phyloP scores from a whole-genome alignment of 2,329 filamentous ascomycete genomes.

The Sporothrix brunneoviolacea region DNA sequence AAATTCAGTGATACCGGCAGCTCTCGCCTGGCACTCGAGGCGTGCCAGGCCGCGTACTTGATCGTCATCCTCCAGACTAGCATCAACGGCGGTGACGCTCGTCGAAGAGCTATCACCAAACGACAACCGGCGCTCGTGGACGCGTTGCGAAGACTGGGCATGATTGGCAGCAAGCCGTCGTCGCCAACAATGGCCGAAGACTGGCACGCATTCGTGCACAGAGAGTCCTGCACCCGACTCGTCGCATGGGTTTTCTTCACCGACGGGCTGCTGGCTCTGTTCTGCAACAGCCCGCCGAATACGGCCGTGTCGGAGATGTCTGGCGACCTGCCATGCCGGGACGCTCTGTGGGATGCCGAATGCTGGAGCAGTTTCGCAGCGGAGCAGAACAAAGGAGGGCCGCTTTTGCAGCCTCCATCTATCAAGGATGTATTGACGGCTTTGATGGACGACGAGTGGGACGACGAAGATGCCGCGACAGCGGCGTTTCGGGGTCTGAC shows the following conservation, averaged over 20 bases:
- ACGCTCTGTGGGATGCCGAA: not conserved
- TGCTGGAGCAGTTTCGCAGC: not conserved
- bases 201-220: not conserved
- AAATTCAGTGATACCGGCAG: not conserved
- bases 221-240: not conserved
- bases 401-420: not conserved
- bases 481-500: not conserved
- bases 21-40: not conserved
- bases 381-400: not conserved
- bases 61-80: constrained; percentile 1
- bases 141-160: not conserved
- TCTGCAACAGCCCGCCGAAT: not conserved
- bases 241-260: not conserved
- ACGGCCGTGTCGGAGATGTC: not conserved
- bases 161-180: not conserved
- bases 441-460: not conserved
- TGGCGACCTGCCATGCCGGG: not conserved
- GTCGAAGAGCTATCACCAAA: not conserved
- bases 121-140: not conserved
- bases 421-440: not conserved
- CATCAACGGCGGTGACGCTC: not conserved
- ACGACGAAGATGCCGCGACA: not conserved
- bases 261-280: not conserved
- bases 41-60: not conserved
- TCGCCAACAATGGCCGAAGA: not conserved